Evolutionary conservation across 2,329 filamentous ascomycete genomes (phyloP).

Genomic region (Cladophialophora yegresii): DNA sequence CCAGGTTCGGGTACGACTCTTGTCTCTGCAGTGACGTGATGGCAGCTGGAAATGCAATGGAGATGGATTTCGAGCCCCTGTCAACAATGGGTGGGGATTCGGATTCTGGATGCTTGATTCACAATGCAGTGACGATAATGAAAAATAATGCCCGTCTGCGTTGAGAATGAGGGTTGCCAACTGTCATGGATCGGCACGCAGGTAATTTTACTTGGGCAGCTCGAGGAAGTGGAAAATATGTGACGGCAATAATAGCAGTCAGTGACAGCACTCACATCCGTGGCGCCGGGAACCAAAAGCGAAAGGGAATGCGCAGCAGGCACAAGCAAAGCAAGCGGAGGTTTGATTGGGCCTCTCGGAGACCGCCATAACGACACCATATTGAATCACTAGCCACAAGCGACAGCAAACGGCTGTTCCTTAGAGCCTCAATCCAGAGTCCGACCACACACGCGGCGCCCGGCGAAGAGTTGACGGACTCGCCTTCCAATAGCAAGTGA

Average conservation of each 20-base stretch:
- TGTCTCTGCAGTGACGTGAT: not conserved
- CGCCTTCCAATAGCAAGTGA: not conserved
- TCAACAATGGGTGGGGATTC: not conserved
- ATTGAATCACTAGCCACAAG: not conserved
- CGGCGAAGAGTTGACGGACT: not conserved
- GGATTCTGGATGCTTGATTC: not conserved
- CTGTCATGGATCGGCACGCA: not conserved
- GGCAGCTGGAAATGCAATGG: not conserved
- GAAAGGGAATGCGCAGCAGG: not conserved
- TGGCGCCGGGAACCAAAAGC: constrained; percentile 17
- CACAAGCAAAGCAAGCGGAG: not conserved
- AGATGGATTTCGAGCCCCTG: constrained; percentile 5
- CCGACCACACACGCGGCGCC: constrained; percentile 17
- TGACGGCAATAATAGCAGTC: constrained; percentile 11
- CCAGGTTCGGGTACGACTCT: not conserved
- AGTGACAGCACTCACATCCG: constrained; percentile 8
- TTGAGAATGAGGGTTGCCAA: not conserved
- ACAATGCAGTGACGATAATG: not conserved
- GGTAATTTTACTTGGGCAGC: not conserved
- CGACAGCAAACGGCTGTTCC: not conserved
- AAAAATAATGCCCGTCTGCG: not conserved
- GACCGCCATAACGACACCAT: constrained; percentile 10
- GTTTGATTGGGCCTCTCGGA: constrained; percentile 3
- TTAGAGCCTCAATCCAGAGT: constrained; percentile 15
- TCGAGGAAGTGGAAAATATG: constrained; percentile 4